phyloP scores from a whole-genome alignment of 2,329 filamentous ascomycete genomes.

The Pseudogymnoascus sp. region DNA sequence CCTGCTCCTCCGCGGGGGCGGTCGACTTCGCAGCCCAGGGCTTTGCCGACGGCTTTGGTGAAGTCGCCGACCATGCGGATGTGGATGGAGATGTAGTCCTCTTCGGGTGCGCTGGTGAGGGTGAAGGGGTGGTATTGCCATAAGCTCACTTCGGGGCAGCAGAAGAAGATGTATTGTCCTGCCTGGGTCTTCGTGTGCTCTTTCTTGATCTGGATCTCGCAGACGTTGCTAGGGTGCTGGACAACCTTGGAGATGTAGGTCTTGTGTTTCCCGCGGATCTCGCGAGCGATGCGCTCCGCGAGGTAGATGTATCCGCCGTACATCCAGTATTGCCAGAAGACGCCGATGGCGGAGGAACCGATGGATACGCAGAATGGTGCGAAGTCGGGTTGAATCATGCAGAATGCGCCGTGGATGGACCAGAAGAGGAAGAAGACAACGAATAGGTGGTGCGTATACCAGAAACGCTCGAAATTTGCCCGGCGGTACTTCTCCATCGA shows the following conservation, averaged over 20 bases:
- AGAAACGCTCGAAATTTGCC: conserved; percentile 82
- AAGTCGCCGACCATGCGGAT: conserved; percentile 79
- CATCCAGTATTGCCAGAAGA: conserved; percentile 89
- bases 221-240: conserved; percentile 81
- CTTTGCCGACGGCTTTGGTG: conserved; percentile 60
- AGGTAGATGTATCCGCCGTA: conserved; percentile 76
- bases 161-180: conserved; percentile 84
- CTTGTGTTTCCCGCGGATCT: conserved; percentile 73
- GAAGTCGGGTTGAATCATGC: conserved; percentile 81
- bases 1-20: conserved; percentile 40
- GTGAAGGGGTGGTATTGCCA: conserved; percentile 90
- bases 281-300: conserved; percentile 69
- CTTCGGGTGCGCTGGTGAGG: conserved; percentile 77
- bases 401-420: conserved; percentile 83
- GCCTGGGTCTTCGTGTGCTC: conserved; percentile 74
- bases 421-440: conserved; percentile 85
- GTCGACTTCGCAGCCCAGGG: conserved; percentile 70
- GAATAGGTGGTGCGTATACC: conserved; percentile 86
- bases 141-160: conserved; percentile 75
- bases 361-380: conserved; percentile 70
- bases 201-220: conserved; percentile 89
- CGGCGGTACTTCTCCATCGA: conserved; percentile 71
- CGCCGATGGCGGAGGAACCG: conserved; percentile 58
- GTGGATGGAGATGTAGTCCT: conserved; percentile 85
- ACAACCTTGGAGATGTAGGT: conserved; percentile 85